Percentiles rank a stretch among this genome's conserved stretches.
Evolutionary conservation across 78 protist genomes (phyloP).

Genomic region (Mastigamoeba balamuthi): DNA sequence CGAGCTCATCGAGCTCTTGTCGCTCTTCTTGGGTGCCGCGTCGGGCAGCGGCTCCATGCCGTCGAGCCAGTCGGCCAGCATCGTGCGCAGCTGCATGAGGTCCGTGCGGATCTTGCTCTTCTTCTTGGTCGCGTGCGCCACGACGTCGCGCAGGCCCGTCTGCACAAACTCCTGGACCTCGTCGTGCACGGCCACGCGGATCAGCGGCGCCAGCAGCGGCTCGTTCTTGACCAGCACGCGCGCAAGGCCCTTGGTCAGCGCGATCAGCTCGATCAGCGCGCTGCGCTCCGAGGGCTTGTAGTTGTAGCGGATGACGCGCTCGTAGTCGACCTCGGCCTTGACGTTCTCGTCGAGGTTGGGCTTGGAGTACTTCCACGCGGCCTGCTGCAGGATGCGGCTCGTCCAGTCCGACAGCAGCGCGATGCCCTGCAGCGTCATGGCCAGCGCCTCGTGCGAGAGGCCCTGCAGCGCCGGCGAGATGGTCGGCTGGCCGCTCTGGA

Average conservation of each 20-base stretch:
- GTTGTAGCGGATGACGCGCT: slow-evolving; percentile 67
- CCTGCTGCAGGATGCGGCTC: slow-evolving; percentile 24
- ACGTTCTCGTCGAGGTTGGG: slow-evolving; percentile 34
- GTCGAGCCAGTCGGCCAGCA: slow-evolving; percentile 51
- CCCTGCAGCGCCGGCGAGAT: not conserved
- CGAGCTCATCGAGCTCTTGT: slow-evolving; percentile 1
- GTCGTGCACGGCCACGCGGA: slow-evolving; percentile 19
- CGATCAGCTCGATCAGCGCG: slow-evolving; percentile 53
- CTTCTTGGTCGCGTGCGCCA: slow-evolving; percentile 25
- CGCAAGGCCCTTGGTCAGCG: slow-evolving; percentile 64
- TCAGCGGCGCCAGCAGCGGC: slow-evolving; percentile 22
- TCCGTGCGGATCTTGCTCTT: slow-evolving; percentile 36
- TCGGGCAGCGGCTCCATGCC: slow-evolving; percentile 46
- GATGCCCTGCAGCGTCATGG: slow-evolving; percentile 8
- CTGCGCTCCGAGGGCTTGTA: slow-evolving; percentile 42
- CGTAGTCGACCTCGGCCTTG: slow-evolving; percentile 10
- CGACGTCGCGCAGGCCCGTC: slow-evolving; percentile 33
- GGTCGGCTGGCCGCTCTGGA: slow-evolving; percentile 8
- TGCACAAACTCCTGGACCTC: slow-evolving; percentile 62
- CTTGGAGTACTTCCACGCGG: slow-evolving; percentile 54
- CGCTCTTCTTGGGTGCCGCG: slow-evolving; percentile 11
- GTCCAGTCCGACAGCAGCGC: slow-evolving; percentile 46
- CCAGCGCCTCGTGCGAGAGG: not conserved
- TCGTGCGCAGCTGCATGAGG: slow-evolving; percentile 23
- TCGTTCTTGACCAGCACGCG: slow-evolving; percentile 5